Percentiles rank a stretch among this genome's conserved stretches.
phyloP scores from a whole-genome alignment of 768 basidiomycete genomes.

The Mrakia frigida region DNA sequence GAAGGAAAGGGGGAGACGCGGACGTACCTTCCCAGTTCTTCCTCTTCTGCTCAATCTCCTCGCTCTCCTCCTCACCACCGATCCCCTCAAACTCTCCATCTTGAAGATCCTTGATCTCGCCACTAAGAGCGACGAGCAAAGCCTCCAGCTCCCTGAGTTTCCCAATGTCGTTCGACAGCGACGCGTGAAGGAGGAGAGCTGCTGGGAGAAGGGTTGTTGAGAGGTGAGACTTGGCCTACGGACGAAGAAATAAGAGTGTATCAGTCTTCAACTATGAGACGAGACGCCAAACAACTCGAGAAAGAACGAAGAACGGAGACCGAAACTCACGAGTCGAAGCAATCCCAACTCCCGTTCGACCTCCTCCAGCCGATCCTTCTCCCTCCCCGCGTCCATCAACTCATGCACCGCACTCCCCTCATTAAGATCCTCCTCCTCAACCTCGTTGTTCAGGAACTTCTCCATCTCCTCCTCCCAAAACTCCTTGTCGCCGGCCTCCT shows the following conservation, averaged over 20 bases:
- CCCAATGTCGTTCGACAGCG: not conserved
- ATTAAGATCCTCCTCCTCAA: not conserved
- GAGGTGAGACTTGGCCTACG: not conserved
- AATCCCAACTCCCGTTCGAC: not conserved
- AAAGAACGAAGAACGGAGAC: not conserved
- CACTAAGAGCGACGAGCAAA: not conserved
- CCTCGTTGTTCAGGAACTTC: not conserved
- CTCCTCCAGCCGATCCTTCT: slow-evolving; percentile 9
- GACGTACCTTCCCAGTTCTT: not conserved
- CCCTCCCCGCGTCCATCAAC: not conserved
- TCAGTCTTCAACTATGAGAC: too few relatives aligned
- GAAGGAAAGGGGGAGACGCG: not conserved
- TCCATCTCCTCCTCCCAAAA: slow-evolving; percentile 8
- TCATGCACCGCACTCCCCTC: not conserved
- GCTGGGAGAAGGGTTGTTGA: not conserved
- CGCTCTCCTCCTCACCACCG: not conserved
- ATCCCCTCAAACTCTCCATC: not conserved
- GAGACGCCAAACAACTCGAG: too few relatives aligned
- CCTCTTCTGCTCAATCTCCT: not conserved
- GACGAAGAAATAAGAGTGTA: too few relatives aligned
- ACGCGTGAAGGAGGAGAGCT: not conserved
- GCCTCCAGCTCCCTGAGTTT: slow-evolving; percentile 1
- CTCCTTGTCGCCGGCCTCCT: not conserved
- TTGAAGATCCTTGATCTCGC: not conserved
- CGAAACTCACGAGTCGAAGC: not conserved